Base-by-base conservation (phyloP, 305 asterid species). In the Fraxinus nigra region DNA sequence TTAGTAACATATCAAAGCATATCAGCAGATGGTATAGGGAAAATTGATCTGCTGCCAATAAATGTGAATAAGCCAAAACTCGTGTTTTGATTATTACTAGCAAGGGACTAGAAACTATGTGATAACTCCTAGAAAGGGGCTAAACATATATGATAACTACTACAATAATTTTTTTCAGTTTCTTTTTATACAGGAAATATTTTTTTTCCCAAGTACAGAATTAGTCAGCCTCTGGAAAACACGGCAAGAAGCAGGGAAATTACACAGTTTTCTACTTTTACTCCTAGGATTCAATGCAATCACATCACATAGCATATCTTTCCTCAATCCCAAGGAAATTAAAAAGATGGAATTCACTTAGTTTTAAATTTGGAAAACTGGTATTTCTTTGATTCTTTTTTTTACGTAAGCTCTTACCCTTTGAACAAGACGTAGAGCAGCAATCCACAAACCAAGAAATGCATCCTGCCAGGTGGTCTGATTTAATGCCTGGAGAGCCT, bases 391-490 rank as follows among this genome's bases (percentile, higher is more conserved):
- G 34, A 78, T 74, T 77, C 79, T n/a, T 16, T 81, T 81, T 77
- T 35, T 81, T 76, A 28, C 78, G 54, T 77, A 20, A 79, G 83
- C 80, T 82, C 91, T 86, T 88, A 95, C 98, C 95, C 98, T 91
- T 82, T 94, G 97, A 75, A 95, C 97, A 82, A 95, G 97, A 76
- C 98, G 91, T 84, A 95, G 86, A 86, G 93, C 92, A 72, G 97
- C 92, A 86, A 95, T 88, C 97, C 98, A 95, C 85, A 95, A 85
- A 79, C 97, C 97, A 79, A 95, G 97, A 90, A 95, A 95, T 32
- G 97, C 90, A 76, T 93, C 98, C 88, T 91, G 94, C 99, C 99
- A 95, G 26, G 92, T 86, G 81, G 96, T 85, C 87, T 87, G 91
- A 87, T 95, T 90, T 82, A 94, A 84, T 85, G 97, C 96, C 89